phyloP scores from a whole-genome alignment of 495 filamentous ascomycete genomes.

The Hypoxylon perforatum region DNA sequence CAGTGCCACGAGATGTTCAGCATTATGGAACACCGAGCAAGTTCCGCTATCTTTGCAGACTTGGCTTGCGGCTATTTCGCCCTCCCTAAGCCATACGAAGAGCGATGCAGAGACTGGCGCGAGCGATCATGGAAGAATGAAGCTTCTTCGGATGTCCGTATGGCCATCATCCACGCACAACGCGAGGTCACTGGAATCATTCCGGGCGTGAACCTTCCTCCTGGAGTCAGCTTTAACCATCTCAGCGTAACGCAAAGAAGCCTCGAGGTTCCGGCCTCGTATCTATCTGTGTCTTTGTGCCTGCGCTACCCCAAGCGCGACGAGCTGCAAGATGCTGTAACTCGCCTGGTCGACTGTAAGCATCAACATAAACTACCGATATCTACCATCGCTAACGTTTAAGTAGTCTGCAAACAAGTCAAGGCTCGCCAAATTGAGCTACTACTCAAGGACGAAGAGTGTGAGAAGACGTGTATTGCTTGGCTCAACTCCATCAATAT shows the following conservation, averaged over 20 bases:
- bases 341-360: slow-evolving; percentile 27
- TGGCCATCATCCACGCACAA: slow-evolving; percentile 7
- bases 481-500: slow-evolving; percentile 34
- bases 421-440: slow-evolving; percentile 23
- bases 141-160: neutral
- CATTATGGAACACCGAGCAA: slow-evolving; percentile 49
- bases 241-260: slow-evolving; percentile 24
- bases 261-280: slow-evolving; percentile 17
- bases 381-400: slow-evolving; percentile 15
- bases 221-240: slow-evolving; percentile 28
- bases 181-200: slow-evolving; percentile 5
- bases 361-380: neutral
- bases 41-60: slow-evolving; percentile 47
- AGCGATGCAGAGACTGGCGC: slow-evolving; percentile 39
- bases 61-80: slow-evolving; percentile 40
- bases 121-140: slow-evolving; percentile 15
- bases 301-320: neutral
- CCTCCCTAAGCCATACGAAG: slow-evolving; percentile 32
- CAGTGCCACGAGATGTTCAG: slow-evolving; percentile 49
- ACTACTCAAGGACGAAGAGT: slow-evolving; percentile 18
- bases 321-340: neutral
- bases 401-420: slow-evolving; percentile 34
- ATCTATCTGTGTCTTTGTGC: slow-evolving; percentile 26
- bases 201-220: slow-evolving; percentile 32
- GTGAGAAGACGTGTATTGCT: slow-evolving; percentile 9